Percentiles rank a stretch among this genome's conserved stretches.
Conservation (phyloP, 2,329 filamentous ascomycete genomes). For the Fusarium pseudonygamai region DNA sequence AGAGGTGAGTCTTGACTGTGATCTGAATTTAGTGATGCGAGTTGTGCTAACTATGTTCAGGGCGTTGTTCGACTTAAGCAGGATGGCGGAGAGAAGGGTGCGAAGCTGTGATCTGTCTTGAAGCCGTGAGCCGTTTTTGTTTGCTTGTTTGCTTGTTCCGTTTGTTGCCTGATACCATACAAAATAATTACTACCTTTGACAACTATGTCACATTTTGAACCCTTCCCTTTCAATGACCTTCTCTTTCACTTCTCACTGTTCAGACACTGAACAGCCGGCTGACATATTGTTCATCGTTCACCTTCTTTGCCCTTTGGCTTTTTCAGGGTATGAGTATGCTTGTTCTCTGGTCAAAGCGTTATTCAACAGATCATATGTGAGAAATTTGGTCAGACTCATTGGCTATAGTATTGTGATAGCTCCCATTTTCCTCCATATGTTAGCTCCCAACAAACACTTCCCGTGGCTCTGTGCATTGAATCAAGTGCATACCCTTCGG, state of each 20-base stretch:
- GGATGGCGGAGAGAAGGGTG: conserved; percentile 46
- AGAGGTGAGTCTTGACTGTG: conserved; percentile 64
- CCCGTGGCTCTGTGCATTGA: background rate
- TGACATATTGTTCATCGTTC: background rate
- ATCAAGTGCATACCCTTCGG: background rate
- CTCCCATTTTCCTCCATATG: background rate
- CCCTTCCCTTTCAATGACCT: background rate
- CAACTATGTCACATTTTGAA: background rate
- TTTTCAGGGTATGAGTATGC: background rate
- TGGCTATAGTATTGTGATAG: background rate
- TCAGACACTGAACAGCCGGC: background rate
- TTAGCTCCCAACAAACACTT: background rate
- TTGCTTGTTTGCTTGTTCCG: background rate
- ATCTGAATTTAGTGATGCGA: background rate
- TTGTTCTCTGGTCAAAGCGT: background rate
- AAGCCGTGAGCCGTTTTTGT: background rate
- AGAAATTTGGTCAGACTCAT: background rate
- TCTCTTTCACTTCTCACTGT: background rate
- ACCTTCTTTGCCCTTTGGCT: background rate
- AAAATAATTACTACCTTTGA: background rate
- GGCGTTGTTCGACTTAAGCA: conserved; percentile 62
- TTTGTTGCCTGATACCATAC: conserved; percentile 13
- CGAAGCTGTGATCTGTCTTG: conserved; percentile 46
- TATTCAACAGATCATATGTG: too few species aligned
- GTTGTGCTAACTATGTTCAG: conserved; percentile 47